phyloP scores from a whole-genome alignment of 176 grass and related monocot species.

The Carex myosuroides region DNA sequence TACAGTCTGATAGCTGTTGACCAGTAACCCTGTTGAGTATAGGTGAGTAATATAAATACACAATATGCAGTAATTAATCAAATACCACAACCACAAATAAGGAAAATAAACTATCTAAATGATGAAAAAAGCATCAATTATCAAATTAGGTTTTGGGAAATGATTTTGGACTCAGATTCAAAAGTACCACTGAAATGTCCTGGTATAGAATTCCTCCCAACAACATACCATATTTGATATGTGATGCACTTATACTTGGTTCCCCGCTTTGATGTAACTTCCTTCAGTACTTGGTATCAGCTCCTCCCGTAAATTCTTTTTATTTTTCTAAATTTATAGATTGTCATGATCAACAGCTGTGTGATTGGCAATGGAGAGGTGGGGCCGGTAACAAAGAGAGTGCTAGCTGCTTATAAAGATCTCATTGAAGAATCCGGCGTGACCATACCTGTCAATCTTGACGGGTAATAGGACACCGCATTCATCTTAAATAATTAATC shows the following conservation, averaged over 20 bases:
- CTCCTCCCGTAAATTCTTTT: neutral
- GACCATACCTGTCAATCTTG: constrained; percentile 36
- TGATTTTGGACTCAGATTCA: too few species aligned
- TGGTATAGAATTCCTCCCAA: neutral
- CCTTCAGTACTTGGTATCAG: neutral
- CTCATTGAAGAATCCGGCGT: constrained; percentile 56
- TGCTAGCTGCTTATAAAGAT: constrained; percentile 63
- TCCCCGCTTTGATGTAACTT: neutral
- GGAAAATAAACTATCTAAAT: neutral
- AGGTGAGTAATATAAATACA: too few species aligned
- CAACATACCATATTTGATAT: neutral
- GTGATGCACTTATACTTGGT: neutral
- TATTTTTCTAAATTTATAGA: constrained; percentile 27
- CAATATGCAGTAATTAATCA: too few species aligned
- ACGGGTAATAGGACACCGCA: constrained; percentile 5
- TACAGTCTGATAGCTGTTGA: too few species aligned
- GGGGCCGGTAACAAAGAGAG: constrained; percentile 56
- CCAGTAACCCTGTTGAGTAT: too few species aligned
- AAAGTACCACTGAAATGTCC: neutral
- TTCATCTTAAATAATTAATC: neutral
- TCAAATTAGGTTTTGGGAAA: neutral
- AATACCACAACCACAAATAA: too few species aligned
- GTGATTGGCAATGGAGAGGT: constrained; percentile 49
- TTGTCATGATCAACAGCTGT: constrained; percentile 56
- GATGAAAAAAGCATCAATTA: neutral